A percentile compares a stretch with the other conserved stretches of the same genome.
Evolutionary conservation across 2,329 filamentous ascomycete genomes (phyloP).

Genomic region (Sclerotiophoma versabilis): DNA sequence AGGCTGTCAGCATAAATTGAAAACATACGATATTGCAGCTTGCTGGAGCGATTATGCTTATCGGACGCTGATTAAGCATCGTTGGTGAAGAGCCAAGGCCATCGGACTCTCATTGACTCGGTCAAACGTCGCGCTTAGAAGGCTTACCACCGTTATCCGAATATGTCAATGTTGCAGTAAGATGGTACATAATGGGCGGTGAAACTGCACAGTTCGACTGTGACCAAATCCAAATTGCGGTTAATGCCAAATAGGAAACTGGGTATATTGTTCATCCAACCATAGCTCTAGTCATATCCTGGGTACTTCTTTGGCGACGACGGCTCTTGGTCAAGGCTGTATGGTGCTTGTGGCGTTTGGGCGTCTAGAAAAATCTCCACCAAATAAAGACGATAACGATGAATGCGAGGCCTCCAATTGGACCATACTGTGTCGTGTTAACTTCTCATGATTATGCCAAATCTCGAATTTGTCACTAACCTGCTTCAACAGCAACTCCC

Average conservation of each 20-base stretch:
- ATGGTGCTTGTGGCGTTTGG: neutral
- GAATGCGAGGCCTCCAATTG: slow-evolving; percentile 80
- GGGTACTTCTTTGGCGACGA: neutral
- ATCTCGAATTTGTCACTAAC: slow-evolving; percentile 47
- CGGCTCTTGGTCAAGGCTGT: neutral
- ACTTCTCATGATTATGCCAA: slow-evolving; percentile 7
- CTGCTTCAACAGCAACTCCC: slow-evolving; percentile 95
- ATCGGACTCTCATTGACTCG: neutral
- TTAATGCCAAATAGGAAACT: slow-evolving; percentile 2
- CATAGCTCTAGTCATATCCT: neutral
- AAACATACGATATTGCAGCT: no score
- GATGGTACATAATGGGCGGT: neutral
- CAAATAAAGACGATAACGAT: slow-evolving; percentile 87
- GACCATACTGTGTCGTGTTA: slow-evolving; percentile 71
- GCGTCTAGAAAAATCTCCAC: slow-evolving; percentile 84
- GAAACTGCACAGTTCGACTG: neutral
- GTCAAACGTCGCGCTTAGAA: neutral
- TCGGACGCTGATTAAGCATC: no score
- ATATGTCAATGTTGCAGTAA: neutral
- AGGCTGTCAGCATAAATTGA: neutral
- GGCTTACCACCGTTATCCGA: neutral
- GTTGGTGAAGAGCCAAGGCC: neutral
- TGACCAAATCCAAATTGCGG: neutral
- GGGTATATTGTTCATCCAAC: slow-evolving; percentile 22
- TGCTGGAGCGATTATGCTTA: neutral